These are phyloP conservation scores for Pulicaria dysenterica DNA, from an alignment of 129 eudicot genomes.

Conservation along the genomic window DNA sequence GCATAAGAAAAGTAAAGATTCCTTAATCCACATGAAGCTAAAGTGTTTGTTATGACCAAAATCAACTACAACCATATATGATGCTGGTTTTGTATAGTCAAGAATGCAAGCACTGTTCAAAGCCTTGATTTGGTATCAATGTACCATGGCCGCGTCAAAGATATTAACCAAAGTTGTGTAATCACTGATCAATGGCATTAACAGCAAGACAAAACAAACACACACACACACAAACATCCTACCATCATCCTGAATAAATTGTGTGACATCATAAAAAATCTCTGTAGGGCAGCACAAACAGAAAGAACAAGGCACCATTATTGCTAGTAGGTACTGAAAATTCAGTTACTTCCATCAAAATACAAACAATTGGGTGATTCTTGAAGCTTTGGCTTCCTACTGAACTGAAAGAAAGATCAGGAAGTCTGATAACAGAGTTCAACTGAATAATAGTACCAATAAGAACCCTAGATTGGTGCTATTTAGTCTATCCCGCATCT, in stretches of 20 bases:
- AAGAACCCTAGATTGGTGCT: conserved; percentile 4
- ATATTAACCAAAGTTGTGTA: background rate
- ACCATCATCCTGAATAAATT: background rate
- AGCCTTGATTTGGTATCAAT: background rate
- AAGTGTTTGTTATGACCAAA: background rate
- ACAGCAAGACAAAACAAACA: background rate
- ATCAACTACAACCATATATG: background rate
- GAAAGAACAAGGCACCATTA: background rate
- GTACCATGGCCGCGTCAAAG: background rate
- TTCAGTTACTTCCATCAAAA: too few species aligned
- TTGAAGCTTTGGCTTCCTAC: too few species aligned
- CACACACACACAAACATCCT: background rate
- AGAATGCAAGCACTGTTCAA: conserved; percentile 3
- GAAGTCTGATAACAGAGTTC: background rate
- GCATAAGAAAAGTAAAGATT: background rate
- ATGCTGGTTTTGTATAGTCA: background rate
- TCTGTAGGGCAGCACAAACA: background rate
- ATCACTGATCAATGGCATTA: background rate
- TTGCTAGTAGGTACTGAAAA: too few species aligned
- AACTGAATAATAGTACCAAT: background rate
- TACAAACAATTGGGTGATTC: background rate
- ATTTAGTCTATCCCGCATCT: background rate
- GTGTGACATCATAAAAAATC: background rate
- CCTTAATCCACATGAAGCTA: background rate
- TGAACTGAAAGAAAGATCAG: background rate